phyloP scores from a whole-genome alignment of 2,329 filamentous ascomycete genomes.

The Eutypa lata region DNA sequence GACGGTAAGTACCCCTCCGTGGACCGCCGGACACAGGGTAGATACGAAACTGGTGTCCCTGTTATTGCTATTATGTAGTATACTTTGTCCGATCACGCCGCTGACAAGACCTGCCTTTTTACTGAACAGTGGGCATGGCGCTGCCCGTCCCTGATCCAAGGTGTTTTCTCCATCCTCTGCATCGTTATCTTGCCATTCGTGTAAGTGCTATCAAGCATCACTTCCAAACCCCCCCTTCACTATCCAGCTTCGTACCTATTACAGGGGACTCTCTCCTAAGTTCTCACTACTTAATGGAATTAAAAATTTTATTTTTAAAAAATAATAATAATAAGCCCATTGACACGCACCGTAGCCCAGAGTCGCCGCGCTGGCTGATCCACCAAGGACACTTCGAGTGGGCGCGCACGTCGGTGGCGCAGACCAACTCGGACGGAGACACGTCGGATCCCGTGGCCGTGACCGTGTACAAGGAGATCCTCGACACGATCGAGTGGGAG shows the following conservation, averaged over 20 bases:
- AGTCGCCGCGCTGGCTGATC: slow-evolving; percentile 43
- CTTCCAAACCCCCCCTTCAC: background rate
- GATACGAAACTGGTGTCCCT: too few species aligned
- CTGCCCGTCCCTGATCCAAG: slow-evolving; percentile 41
- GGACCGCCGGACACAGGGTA: too few species aligned
- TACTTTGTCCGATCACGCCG: background rate
- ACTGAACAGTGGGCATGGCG: slow-evolving; percentile 41
- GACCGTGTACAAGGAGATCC: slow-evolving; percentile 39
- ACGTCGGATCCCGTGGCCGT: slow-evolving; percentile 33
- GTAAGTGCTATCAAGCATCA: slow-evolving; percentile 8
- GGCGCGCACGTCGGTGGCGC: slow-evolving; percentile 36
- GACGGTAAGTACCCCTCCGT: slow-evolving; percentile 20
- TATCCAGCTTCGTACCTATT: too few species aligned
- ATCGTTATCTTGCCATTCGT: slow-evolving; percentile 41
- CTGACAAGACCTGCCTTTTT: background rate
- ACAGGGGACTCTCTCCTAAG: too few species aligned
- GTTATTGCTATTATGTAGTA: too few species aligned
- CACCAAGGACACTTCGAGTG: slow-evolving; percentile 36
- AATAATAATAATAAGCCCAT: too few species aligned
- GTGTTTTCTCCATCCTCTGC: slow-evolving; percentile 32
- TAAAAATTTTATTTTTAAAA: too few species aligned
- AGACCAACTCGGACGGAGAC: slow-evolving; percentile 39
- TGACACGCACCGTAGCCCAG: slow-evolving; percentile 22
- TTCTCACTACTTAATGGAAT: too few species aligned
- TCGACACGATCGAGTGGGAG: slow-evolving; percentile 42